phyloP scores from a whole-genome alignment of 1,284 basidiomycete species.

The Ustilago sp. region DNA sequence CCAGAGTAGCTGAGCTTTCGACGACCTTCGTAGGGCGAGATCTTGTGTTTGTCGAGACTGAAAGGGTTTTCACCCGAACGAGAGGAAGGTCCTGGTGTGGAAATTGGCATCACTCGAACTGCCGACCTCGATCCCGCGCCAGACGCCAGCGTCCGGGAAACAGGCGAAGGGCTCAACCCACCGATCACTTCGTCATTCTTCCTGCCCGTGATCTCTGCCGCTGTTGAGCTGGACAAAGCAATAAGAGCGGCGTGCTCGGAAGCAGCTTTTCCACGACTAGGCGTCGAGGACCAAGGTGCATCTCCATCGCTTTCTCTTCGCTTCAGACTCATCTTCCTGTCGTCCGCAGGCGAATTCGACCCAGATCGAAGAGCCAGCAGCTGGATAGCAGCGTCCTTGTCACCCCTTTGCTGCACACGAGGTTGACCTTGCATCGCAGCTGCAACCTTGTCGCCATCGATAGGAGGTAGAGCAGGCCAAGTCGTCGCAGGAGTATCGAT shows the following conservation, averaged over 20 bases:
- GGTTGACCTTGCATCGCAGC: conserved; percentile 1
- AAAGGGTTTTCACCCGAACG: conserved; percentile 54
- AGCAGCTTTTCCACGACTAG: conserved; percentile 22
- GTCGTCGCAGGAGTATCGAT: conserved; percentile 45
- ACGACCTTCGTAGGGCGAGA: conserved; percentile 50
- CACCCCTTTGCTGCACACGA: conserved; percentile 30
- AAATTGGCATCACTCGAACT: conserved; percentile 28
- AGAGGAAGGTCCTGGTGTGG: conserved; percentile 31
- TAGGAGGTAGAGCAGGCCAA: conserved; percentile 29
- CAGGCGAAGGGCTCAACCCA: conserved; percentile 40
- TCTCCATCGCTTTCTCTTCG: conserved; percentile 28
- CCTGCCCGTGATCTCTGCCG: conserved; percentile 12
- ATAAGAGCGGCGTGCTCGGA: conserved; percentile 45
- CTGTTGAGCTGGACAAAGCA: conserved; percentile 36
- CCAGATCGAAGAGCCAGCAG: conserved; percentile 46
- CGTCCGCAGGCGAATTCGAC: conserved; percentile 50
- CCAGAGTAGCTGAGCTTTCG: conserved; percentile 47
- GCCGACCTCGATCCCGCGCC: conserved; percentile 12
- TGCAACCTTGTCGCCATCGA: conserved; percentile 25
- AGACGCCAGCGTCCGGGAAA: conserved; percentile 34
- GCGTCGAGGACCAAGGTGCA: conserved; percentile 44
- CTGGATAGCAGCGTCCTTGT: conserved; percentile 51
- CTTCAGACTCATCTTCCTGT: conserved; percentile 32
- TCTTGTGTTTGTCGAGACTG: conserved; percentile 63
- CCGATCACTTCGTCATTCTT: conserved; percentile 16